Base-by-base conservation (phyloP, 192 early-diverging fungal genomes). In the Coemansia biformis region DNA sequence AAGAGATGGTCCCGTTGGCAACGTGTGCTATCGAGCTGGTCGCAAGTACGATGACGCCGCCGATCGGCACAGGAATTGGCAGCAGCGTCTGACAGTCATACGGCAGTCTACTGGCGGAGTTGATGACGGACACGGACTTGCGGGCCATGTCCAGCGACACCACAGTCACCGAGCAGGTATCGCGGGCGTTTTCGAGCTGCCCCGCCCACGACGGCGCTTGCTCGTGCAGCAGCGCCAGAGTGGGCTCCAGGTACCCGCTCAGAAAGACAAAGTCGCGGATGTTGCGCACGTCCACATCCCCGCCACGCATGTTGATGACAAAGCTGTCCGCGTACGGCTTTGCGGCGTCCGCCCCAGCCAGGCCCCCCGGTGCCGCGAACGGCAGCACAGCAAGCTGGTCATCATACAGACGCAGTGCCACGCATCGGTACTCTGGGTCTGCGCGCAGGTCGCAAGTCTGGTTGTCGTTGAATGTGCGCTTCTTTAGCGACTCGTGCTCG, bases 231-330 rank as follows among this genome's bases (percentile, higher is more conserved):
- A 99, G 87, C 0, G 90, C 93, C 22, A 99, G 76, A 8, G 92
- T 95, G 5, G 96, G 96, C 59, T 93, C 91, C 37, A 89, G 79
- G 42, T 90, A 99, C 23, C 88, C 94, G 43, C 87, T 63, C 26
- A 99, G 77, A 49, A 99, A 99, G 1, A 69, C 81, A 79, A 93
- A 84, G 46, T 99, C 94, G 32, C 87, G 83, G 0, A 99, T 79
- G 38, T 87, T 85, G 39, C 83, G 78, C 46, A 96, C 80, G 38
- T 59, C 63, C 29, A 63, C 54, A 36, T 83, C 82, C 22, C 79
- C 75, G 4, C 59, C 53, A 3, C 72, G 68, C 45, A 89, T 39
- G 14, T 86, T 71, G 39, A 91, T 75, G 5, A 91, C 81, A 73
- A 86, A 90, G 58, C 87, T 89, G 33, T 78, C 75, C 14, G 67